These are phyloP conservation scores for Pelargonium cotyledonis DNA, from an alignment of 441 rosid genomes.

Conservation along the genomic window DNA sequence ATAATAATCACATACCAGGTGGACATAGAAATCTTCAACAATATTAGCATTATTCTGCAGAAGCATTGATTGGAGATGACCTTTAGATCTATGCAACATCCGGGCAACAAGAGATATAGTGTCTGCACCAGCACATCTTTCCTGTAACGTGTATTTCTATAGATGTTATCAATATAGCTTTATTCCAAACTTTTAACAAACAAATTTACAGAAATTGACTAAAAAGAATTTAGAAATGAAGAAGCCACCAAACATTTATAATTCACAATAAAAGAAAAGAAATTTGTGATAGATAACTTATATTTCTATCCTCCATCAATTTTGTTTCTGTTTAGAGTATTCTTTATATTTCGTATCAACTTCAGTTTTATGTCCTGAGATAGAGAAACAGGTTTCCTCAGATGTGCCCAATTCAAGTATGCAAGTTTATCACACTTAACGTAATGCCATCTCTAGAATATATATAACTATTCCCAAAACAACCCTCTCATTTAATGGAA, in stretches of 20 bases:
- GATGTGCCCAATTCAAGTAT: not conserved
- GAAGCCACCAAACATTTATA: slow-evolving; percentile 6
- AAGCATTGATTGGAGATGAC: slow-evolving; percentile 89
- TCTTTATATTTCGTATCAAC: not conserved
- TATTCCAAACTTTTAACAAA: slow-evolving; percentile 14
- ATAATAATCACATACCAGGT: slow-evolving; percentile 52
- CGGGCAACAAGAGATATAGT: slow-evolving; percentile 79
- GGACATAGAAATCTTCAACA: slow-evolving; percentile 80
- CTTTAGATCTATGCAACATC: slow-evolving; percentile 75
- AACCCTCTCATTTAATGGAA: not conserved
- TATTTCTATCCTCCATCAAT: not conserved
- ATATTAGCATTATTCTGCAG: slow-evolving; percentile 64
- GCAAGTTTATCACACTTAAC: slow-evolving; percentile 1
- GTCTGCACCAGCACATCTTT: slow-evolving; percentile 89
- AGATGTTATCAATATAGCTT: slow-evolving; percentile 12
- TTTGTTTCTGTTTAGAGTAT: not conserved
- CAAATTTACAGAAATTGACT: slow-evolving; percentile 15
- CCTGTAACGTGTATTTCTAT: slow-evolving; percentile 46
- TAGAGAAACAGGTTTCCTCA: slow-evolving; percentile 2
- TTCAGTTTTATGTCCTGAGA: slow-evolving; percentile 1
- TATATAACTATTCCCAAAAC: not conserved
- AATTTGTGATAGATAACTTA: not conserved
- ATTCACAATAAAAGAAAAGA: not conserved
- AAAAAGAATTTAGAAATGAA: not conserved
- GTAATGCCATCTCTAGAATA: not conserved